Evolutionary conservation across 1,284 basidiomycete genomes (phyloP).

Genomic region (Cryptococcus jaspeensis): DNA sequence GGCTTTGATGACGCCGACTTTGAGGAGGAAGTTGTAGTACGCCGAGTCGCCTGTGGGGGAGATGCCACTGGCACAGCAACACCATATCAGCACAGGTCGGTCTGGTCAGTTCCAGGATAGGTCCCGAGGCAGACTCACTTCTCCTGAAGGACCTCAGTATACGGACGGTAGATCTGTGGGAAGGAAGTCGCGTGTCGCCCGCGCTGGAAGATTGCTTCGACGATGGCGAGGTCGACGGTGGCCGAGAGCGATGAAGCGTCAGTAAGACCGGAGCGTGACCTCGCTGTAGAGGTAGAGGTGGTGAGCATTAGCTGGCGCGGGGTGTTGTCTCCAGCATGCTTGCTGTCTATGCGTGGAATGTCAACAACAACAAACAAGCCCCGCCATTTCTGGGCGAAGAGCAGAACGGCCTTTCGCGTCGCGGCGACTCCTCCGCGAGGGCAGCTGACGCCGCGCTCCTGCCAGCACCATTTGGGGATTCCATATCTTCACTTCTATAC

Average conservation of each 20-base stretch:
- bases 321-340: too few species aligned
- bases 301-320: conserved; percentile 15
- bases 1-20: conserved; percentile 47
- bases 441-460: too few species aligned
- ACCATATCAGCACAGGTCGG: background rate
- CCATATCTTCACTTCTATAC: too few species aligned
- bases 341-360: too few species aligned
- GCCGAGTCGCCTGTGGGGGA: conserved; percentile 33
- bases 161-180: conserved; percentile 37
- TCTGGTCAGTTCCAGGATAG: background rate
- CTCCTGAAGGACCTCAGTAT: conserved; percentile 37
- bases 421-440: too few species aligned
- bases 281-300: conserved; percentile 19
- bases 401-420: too few species aligned
- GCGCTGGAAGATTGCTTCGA: conserved; percentile 41
- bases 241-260: conserved; percentile 30
- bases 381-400: too few species aligned
- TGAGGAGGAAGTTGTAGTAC: conserved; percentile 50
- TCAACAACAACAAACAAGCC: too few species aligned
- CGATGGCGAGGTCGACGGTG: conserved; percentile 41
- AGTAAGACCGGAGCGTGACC: conserved; percentile 10
- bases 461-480: too few species aligned
- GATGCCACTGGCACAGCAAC: conserved; percentile 30
- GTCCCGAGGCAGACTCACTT: conserved; percentile 25
- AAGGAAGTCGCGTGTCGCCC: conserved; percentile 42